Evolutionary conservation across 2,329 filamentous ascomycete genomes (phyloP), one percentile per base, ranked within the genome.

Genomic region (Pyricularia pennisetigena): DNA sequence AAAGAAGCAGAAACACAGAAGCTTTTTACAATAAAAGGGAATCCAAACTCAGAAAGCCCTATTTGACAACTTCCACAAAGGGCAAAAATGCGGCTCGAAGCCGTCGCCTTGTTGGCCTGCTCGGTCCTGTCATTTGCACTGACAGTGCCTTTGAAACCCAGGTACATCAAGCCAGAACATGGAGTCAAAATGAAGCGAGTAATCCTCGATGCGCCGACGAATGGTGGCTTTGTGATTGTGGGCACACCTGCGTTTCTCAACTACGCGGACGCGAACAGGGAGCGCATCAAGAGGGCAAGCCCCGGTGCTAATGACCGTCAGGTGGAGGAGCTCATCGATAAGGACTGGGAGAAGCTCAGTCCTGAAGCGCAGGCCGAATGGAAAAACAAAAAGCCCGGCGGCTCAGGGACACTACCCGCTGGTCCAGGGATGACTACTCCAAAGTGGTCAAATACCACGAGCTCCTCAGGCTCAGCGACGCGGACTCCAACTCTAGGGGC

Each of bases 301-400:
- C 5, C 16, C 8, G 65, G 41, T 8, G 65, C 65, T 24, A 66
- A 49, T 16, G 41, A 66, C 20, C 65, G 65, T 26, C 28, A 54
- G 41, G 54, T 66, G 4, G 65, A 66, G 41, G 65, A 66, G 30
- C 65, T 66, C 41, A 66, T 66, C 26, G 35, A 66, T 9, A 26
- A 57, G 16, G 65, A 66, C 9, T 66, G 65, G 65, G 23, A 62
- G 59, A 62, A 62, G 59, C 59, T 62, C 59, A 28, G 26, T 28
- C 59, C 59, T 26, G 59, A 28, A 28, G 59, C 24, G 7, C 24
- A 62, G 59, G 59, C 59, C 24, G 59, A 16, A 28, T 62, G 59
- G 59, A 28, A 23, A 2, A 10, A 26, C 59, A 28, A 62, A 9
- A 62, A 62, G 24, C 24, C 59, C 16, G 59, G 3, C 26, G 59